phyloP scores from a whole-genome alignment of 164 flowering plant genomes.

The Dillenia turbinata region DNA sequence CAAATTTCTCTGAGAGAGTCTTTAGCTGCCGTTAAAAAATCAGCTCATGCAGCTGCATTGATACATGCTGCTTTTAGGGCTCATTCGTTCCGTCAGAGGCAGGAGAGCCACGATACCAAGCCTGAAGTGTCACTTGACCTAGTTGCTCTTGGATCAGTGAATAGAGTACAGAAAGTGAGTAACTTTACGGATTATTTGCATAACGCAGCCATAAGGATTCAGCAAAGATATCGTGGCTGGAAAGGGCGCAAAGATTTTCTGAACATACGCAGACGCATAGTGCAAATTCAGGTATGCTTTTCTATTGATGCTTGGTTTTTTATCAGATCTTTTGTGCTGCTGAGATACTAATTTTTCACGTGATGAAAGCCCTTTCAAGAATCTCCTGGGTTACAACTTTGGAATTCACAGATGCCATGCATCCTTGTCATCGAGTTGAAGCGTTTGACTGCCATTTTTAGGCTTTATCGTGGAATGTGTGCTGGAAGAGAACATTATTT shows the following conservation, averaged over 20 bases:
- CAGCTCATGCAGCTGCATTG: constrained; percentile 65
- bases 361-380: no score
- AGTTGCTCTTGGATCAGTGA: constrained; percentile 35
- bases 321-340: neutral
- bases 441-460: no score
- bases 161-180: constrained; percentile 25
- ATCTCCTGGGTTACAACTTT: no score
- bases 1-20: constrained; percentile 39
- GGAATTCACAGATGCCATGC: no score
- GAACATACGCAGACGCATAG: constrained; percentile 49
- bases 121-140: constrained; percentile 35
- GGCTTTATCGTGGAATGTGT: no score
- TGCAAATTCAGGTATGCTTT: constrained; percentile 62
- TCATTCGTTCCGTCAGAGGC: constrained; percentile 45
- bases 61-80: constrained; percentile 56
- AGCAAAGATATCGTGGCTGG: constrained; percentile 73
- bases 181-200: constrained; percentile 51
- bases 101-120: constrained; percentile 22
- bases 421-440: no score
- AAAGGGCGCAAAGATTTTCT: constrained; percentile 58
- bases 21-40: constrained; percentile 56
- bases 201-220: constrained; percentile 57
- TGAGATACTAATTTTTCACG: no score
- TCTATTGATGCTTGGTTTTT: neutral
- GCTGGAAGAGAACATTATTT: no score